Conservation (phyloP, 2,329 filamentous ascomycete genomes). For the Fusarium torulosum region DNA sequence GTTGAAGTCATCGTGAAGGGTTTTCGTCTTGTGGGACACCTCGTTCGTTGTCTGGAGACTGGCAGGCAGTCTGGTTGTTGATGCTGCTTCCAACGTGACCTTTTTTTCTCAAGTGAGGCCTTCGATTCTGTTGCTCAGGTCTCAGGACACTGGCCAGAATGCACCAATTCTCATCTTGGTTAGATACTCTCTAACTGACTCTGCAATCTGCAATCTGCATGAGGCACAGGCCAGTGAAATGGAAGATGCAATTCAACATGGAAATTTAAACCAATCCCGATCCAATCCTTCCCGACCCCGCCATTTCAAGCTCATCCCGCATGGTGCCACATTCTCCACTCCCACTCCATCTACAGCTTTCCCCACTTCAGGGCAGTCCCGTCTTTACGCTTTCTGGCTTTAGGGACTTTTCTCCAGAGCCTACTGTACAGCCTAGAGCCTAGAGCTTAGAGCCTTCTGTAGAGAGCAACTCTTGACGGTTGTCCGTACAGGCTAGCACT, state of each 20-base stretch:
- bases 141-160: neutral
- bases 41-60: neutral
- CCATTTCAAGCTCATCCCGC: constrained; percentile 39
- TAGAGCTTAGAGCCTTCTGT: neutral
- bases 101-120: neutral
- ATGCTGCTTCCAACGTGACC: neutral
- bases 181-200: neutral
- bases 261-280: constrained; percentile 22
- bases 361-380: constrained; percentile 12
- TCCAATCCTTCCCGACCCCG: constrained; percentile 34
- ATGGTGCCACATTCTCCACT: constrained; percentile 32
- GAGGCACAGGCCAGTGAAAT: constrained; percentile 3
- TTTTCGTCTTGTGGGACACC: neutral
- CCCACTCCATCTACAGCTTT: constrained; percentile 18
- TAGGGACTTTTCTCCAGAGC: no score
- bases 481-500: constrained; percentile 9
- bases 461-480: constrained; percentile 19
- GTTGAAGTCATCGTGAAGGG: neutral
- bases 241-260: neutral
- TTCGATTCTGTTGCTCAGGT: constrained; percentile 7
- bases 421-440: neutral
- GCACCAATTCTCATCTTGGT: constrained; percentile 15
- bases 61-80: neutral
- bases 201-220: constrained; percentile 2
- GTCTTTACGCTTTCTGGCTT: constrained; percentile 20